Base-by-base conservation (phyloP, 768 basidiomycete species). In the Gymnopilus dilepis region DNA sequence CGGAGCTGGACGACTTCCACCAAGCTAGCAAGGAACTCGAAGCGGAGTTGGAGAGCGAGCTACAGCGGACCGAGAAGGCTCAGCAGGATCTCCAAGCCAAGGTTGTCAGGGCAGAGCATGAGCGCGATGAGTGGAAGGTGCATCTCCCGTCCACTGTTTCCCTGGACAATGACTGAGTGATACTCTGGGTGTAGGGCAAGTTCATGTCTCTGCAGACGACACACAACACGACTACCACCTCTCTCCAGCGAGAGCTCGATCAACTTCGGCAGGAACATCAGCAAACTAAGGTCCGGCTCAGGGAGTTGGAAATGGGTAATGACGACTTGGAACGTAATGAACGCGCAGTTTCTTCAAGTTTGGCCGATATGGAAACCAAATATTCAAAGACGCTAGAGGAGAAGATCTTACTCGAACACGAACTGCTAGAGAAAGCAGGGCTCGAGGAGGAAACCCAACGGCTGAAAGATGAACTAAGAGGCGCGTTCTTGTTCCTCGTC, bases 291-390 rank as follows among this genome's bases (percentile, higher is more conserved):
- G 78, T 90, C 21, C 88, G 91, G 70, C 77, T 95, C 17, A 86
- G 92, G 21, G 94, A 98, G 73, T 80, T 97, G 30, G 97, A 99
- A 77, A 91, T 99, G 87, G 97, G 97, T 48, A 98, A 97, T 70
- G 97, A 99, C 70, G 96, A 99, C 77, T 81, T 99, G 60, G 97
- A 99, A 73, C 84, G 95, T 64, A 96, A 91, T 73, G 97, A 98
- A 72, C 86, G 97, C 28, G 92, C 91, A 53, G 90, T 92, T 41
- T 85, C 90, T 8, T 93, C 90, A 51, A 91, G 86, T 67, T 76
- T 96, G 67, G 91, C 90, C 4, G 91, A 92, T 71, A 81, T 94
- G 68, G 95, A 97, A 77, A 80, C 86, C 67, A 94, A 90, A 73
- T 97, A 99, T 77, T 88, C 95, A 61, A 85, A 89, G 56, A 91